Base-by-base conservation (phyloP, 495 filamentous ascomycete genomes). In the Penicillium taxi region DNA sequence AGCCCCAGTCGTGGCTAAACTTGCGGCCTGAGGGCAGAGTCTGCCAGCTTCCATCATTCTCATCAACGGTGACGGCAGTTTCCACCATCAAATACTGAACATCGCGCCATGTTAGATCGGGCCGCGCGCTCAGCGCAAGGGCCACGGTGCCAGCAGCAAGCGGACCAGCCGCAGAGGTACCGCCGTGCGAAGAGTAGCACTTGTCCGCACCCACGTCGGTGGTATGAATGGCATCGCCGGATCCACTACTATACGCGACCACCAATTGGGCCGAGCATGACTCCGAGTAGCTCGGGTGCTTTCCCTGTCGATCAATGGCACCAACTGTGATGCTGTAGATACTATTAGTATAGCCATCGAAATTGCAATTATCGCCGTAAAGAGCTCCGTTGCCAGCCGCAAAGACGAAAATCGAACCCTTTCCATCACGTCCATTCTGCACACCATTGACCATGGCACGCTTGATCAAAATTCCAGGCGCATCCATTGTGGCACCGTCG, bases 261-360 rank as follows among this genome's bases (percentile, higher is more conserved):
- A 94, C 86, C 39, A 98, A 67, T 54, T 94, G 84, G 6, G 91
- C 91, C 0, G 90, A 95, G 66, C 91, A 98, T 37, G 85, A 78
- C 61, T 98, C 91, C 2, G 90, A 94, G 59, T 98, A 98, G 45
- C 82, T 84, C 1, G 89, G 87, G 55, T 96, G 90, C 4, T 70
- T 58, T 9, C 88, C 88, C 48, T 84, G 78, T 30, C 85, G 67
- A 55, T 95, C 90, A 51, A 98, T 81, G 20, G 90, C 91, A 13
- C 93, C 91, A 20, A 96, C 88, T 2, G 89, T 94, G 49, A 98
- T 87, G 53, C 86, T 94, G 71, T 96, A 98, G 39, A 98, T 98
- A 53, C 87, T 94, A 65, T 98, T 98, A 46, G 93, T 96, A 59
- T 98, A 98, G 8, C 91, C 91, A 54, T 98, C 91, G 52, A 96